Conservation (phyloP, 192 early-diverging fungal genomes). For the Gonapodya prolifera region DNA sequence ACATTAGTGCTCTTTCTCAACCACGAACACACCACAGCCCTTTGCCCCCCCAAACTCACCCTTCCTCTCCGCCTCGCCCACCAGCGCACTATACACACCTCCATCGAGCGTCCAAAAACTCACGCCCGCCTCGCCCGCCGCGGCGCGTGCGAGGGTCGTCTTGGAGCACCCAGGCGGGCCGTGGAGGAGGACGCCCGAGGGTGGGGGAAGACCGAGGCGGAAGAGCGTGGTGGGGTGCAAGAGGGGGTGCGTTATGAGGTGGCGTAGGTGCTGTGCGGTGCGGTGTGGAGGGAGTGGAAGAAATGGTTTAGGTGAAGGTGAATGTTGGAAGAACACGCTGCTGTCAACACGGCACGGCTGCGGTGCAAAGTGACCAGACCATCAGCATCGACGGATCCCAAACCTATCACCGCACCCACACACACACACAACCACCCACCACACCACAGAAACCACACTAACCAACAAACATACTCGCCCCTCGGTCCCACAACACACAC, state of each 20-base stretch:
- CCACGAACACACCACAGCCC: not conserved
- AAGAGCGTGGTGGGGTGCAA: conserved; percentile 49
- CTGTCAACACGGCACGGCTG: not conserved
- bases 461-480: too few relatives aligned
- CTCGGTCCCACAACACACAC: too few relatives aligned
- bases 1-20: not conserved
- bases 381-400: not conserved
- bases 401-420: not conserved
- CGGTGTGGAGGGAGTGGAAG: too few relatives aligned
- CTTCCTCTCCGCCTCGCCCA: conserved; percentile 75
- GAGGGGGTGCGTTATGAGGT: conserved; percentile 31
- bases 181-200: conserved; percentile 83
- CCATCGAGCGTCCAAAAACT: conserved; percentile 32
- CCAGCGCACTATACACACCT: conserved; percentile 60
- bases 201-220: conserved; percentile 65
- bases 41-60: conserved; percentile 27
- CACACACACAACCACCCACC: too few relatives aligned
- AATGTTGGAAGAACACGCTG: not conserved
- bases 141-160: conserved; percentile 54
- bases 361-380: not conserved
- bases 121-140: conserved; percentile 58
- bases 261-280: not conserved
- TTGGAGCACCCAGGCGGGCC: conserved; percentile 98
- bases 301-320: not conserved
- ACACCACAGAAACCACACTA: too few relatives aligned